phyloP scores from a whole-genome alignment of 1,139 yeast species.

The Zygoascus hellenicus region DNA sequence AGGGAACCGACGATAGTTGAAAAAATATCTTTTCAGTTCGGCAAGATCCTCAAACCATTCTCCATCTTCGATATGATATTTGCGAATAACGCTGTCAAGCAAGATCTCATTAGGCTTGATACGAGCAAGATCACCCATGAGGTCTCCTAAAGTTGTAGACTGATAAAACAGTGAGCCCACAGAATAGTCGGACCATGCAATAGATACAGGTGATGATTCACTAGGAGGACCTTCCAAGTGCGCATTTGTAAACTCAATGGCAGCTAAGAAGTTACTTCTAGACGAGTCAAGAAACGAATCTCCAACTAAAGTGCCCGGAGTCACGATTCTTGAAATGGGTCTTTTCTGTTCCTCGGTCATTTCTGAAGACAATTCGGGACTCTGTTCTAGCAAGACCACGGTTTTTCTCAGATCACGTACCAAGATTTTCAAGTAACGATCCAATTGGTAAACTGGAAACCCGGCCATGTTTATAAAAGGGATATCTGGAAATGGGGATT shows the following conservation, averaged over 20 bases:
- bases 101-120: constrained; percentile 65
- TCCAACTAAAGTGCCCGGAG: constrained; percentile 91
- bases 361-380: constrained; percentile 10
- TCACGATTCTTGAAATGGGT: constrained; percentile 69
- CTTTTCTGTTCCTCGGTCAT: constrained; percentile 35
- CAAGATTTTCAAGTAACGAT: constrained; percentile 64
- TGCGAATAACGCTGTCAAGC: constrained; percentile 35
- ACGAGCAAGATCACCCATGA: constrained; percentile 57
- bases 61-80: constrained; percentile 38
- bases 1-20: constrained; percentile 42
- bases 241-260: constrained; percentile 37
- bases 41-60: constrained; percentile 54
- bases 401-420: constrained; percentile 63
- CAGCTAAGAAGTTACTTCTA: constrained; percentile 63
- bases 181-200: constrained; percentile 86
- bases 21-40: constrained; percentile 54
- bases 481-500: constrained; percentile 33
- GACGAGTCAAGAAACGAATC: constrained; percentile 74
- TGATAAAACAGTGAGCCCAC: constrained; percentile 73
- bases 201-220: constrained; percentile 50
- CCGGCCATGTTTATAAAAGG: constrained; percentile 80
- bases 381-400: constrained; percentile 81
- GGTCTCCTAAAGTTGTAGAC: constrained; percentile 49
- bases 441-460: constrained; percentile 68
- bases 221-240: constrained; percentile 26